Percentiles rank a stretch among this genome's conserved stretches.
Evolutionary conservation across 2,329 filamentous ascomycete species (phyloP).

Genomic region (Emmonsiellopsis sp.): DNA sequence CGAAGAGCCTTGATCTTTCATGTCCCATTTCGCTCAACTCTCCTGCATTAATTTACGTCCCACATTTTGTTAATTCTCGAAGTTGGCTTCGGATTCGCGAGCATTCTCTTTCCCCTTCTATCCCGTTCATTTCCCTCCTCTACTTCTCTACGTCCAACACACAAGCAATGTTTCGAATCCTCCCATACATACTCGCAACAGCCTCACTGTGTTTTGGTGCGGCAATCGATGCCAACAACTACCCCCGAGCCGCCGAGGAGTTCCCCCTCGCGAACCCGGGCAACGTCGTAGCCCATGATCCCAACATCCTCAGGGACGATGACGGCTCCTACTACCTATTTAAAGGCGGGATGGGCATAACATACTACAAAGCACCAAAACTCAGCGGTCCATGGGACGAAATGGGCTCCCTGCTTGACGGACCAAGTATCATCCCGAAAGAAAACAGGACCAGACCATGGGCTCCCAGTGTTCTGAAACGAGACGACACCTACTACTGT

Average conservation of each 20-base stretch:
- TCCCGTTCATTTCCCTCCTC: background rate
- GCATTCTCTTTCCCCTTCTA: background rate
- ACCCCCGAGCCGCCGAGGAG: background rate
- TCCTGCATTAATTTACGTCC: too few relatives aligned
- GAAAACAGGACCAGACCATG: conserved; percentile 24
- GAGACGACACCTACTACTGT: conserved; percentile 26
- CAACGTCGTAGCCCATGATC: conserved; percentile 19
- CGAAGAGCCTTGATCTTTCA: too few relatives aligned
- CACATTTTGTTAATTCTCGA: too few relatives aligned
- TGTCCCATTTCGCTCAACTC: too few relatives aligned
- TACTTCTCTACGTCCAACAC: too few relatives aligned
- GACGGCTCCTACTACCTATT: conserved; percentile 25
- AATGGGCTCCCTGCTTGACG: conserved; percentile 23
- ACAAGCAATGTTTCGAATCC: too few relatives aligned
- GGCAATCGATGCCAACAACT: too few relatives aligned
- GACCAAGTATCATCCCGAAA: conserved; percentile 20
- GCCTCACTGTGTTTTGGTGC: background rate
- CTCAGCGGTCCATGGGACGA: conserved; percentile 26
- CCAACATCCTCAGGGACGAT: conserved; percentile 23
- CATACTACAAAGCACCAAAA: conserved; percentile 17
- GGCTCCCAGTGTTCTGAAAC: conserved; percentile 26
- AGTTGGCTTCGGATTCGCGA: too few relatives aligned
- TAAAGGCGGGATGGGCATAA: conserved; percentile 22
- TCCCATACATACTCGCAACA: too few relatives aligned
- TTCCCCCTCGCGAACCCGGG: background rate